Evolutionary conservation across 306 rosid species (phyloP).

Genomic region (Elaeagnus macrophylla): DNA sequence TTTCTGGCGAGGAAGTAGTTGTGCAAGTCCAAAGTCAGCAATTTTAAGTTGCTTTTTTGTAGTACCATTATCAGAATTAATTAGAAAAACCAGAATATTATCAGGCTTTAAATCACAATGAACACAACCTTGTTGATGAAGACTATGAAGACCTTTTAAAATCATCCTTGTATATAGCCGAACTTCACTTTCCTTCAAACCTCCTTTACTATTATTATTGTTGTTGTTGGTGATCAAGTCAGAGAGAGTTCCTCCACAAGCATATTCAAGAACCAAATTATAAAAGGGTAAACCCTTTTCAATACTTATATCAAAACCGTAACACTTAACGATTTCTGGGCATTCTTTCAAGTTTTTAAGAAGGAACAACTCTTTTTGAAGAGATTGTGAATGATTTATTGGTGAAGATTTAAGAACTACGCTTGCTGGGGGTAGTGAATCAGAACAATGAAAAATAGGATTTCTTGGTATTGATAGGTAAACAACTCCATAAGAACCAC

Average conservation of each 20-base stretch:
- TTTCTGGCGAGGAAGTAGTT: background rate
- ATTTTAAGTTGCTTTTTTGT: background rate
- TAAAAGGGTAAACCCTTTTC: background rate
- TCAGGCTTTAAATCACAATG: slow-evolving; percentile 16
- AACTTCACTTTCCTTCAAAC: background rate
- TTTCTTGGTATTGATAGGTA: background rate
- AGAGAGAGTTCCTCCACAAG: background rate
- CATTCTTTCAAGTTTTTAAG: background rate
- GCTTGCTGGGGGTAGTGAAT: background rate
- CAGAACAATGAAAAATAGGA: too few relatives aligned
- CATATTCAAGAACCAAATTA: slow-evolving; percentile 9
- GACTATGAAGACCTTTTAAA: background rate
- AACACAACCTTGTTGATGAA: slow-evolving; percentile 4
- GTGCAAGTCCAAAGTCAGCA: slow-evolving; percentile 1
- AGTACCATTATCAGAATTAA: too few relatives aligned
- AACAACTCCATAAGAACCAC: background rate
- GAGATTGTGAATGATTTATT: background rate
- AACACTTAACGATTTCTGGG: background rate
- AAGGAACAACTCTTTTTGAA: background rate
- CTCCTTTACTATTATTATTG: background rate
- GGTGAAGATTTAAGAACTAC: background rate
- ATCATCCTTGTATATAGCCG: background rate
- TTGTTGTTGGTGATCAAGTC: too few relatives aligned
- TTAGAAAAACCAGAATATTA: background rate
- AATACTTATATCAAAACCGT: background rate